Base-by-base conservation (phyloP, 768 basidiomycete genomes). In the Lenzites betulinus region DNA sequence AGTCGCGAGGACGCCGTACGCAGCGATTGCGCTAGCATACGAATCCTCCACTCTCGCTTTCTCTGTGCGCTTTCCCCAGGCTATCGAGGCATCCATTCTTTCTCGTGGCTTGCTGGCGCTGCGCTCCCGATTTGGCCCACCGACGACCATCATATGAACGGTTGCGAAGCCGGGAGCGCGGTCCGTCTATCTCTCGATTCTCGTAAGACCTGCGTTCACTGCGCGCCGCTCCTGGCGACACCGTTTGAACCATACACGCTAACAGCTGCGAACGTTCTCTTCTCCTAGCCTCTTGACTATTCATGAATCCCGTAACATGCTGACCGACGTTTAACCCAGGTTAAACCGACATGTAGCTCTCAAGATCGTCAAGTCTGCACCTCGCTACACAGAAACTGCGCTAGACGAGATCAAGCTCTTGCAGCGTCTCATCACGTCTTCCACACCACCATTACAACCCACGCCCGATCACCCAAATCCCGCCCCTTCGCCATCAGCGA, bases 331-430 rank as follows among this genome's bases (percentile, higher is more conserved):
- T 54, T 63, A 60, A n/a, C 30, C 20, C 76, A 99, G 96, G 71
- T 81, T 94, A 77, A 88, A 92, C 67, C 91, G 94, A 50, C 97
- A 99, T 76, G 97, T 99, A 69, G 97, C 97, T 15, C 88, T 99
- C 73, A 99, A 99, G 76, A 93, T 99, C 70, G 97, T 99, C 74
- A 99, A 98, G 76, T 97, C 95, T 16, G 97, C 96, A 0, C 87
- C 89, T 0, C 82, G 97, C 50, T 99, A 99, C 75, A 99, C 96
- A 0, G 96, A 99, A 72, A 99, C 97, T 0, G 97, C 97, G 0
- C 80, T 98, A 35, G 97, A 99, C 78, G 97, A 99, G 78, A 98
- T 99, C 77, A 98, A 98, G 73, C 89, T 99, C 2, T 84, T 98
- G 20, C 95, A 98, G 69, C 89, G 95, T 7, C 88, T 98, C 66